Percentiles rank a stretch among this genome's conserved stretches.
These are phyloP conservation scores for Cryptosporidium andersoni DNA, from an alignment of 169 alveolate species.

Conservation along the genomic window DNA sequence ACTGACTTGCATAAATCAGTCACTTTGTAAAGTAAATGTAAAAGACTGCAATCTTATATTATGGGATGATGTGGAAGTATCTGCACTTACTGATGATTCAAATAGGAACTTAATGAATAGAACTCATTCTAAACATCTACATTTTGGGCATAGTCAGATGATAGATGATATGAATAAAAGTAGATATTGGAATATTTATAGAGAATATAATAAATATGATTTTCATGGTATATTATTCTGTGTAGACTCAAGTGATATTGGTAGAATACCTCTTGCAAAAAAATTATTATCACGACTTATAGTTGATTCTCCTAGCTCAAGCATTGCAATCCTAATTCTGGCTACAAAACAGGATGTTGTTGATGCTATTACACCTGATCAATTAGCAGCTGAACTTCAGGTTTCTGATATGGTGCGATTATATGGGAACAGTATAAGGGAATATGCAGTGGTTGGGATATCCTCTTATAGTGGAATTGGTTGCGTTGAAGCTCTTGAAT, in stretches of 20 bases:
- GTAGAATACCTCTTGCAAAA: slow-evolving; percentile 58
- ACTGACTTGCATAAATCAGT: background rate
- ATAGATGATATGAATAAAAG: background rate
- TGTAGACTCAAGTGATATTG: slow-evolving; percentile 66
- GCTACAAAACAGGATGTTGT: slow-evolving; percentile 51
- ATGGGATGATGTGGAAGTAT: background rate
- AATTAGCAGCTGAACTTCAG: slow-evolving; percentile 16
- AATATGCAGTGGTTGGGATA: slow-evolving; percentile 37
- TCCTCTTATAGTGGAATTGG: slow-evolving; percentile 63
- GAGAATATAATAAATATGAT: slow-evolving; percentile 3
- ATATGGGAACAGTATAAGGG: slow-evolving; percentile 2
- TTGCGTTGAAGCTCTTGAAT: slow-evolving; percentile 53
- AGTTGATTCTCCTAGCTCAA: background rate
- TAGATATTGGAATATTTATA: background rate
- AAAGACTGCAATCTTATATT: slow-evolving; percentile 5
- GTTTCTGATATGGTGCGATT: slow-evolving; percentile 6
- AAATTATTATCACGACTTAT: slow-evolving; percentile 15
- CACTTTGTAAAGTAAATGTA: background rate
- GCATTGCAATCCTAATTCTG: slow-evolving; percentile 14
- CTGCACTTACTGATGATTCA: background rate
- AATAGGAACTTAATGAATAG: background rate
- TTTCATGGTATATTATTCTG: slow-evolving; percentile 28
- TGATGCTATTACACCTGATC: slow-evolving; percentile 31
- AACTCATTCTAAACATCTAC: background rate
- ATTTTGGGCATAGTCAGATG: background rate